Conservation (phyloP, 805 yeast species). For the Yarrowia sp. region DNA sequence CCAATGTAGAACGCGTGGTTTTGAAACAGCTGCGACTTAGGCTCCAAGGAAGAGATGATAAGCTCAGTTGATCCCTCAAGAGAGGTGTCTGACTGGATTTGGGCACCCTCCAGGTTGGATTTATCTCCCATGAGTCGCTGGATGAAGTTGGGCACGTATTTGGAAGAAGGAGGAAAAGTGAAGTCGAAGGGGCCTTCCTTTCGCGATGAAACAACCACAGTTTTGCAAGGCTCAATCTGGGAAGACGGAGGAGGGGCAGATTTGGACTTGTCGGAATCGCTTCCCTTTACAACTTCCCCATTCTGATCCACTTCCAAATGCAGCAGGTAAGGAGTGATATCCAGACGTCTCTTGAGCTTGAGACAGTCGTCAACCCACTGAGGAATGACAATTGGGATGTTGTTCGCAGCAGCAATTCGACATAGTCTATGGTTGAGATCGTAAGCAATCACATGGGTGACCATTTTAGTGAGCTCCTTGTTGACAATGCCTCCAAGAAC, state of each 20-base stretch:
- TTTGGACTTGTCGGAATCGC: neutral
- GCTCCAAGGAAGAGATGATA: constrained; percentile 38
- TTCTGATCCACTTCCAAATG: constrained; percentile 23
- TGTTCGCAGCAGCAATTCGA: constrained; percentile 57
- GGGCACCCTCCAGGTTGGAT: constrained; percentile 23
- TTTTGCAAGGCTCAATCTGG: constrained; percentile 25
- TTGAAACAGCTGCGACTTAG: constrained; percentile 47
- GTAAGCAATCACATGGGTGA: constrained; percentile 78
- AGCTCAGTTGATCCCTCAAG: constrained; percentile 31
- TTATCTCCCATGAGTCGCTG: constrained; percentile 24
- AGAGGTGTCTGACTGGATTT: constrained; percentile 25
- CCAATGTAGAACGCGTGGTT: constrained; percentile 60
- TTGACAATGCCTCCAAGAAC: constrained; percentile 80
- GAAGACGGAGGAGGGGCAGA: constrained; percentile 7
- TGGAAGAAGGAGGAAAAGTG: constrained; percentile 29
- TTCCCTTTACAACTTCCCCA: constrained; percentile 9
- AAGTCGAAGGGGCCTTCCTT: constrained; percentile 29
- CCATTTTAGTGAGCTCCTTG: constrained; percentile 67
- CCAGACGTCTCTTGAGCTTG: constrained; percentile 57
- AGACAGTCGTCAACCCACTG: constrained; percentile 82
- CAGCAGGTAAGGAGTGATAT: constrained; percentile 62
- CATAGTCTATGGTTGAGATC: constrained; percentile 52
- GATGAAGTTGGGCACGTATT: constrained; percentile 31
- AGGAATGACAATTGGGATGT: constrained; percentile 63
- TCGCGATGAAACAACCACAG: constrained; percentile 12